Percentiles rank a stretch among this genome's conserved stretches.
Conservation (phyloP, 495 filamentous ascomycete genomes). For the Pyrenopolyporus hunteri region DNA sequence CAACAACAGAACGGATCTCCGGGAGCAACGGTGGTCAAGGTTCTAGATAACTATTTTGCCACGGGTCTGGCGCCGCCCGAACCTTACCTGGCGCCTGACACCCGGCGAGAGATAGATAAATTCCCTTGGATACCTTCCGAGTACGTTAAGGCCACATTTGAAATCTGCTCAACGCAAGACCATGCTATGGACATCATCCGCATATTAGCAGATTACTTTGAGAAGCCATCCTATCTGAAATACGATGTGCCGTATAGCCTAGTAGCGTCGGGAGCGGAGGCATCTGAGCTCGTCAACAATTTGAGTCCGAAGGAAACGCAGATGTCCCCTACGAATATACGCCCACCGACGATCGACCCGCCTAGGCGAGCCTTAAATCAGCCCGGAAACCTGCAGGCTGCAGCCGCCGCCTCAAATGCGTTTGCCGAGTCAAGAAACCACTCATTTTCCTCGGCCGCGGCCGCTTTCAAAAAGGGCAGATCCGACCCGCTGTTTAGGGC, state of each 20-base stretch:
- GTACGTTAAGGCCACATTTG: slow-evolving; percentile 28
- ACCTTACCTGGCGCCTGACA: not conserved
- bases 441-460: slow-evolving; percentile 38
- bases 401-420: slow-evolving; percentile 1
- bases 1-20: slow-evolving; percentile 25
- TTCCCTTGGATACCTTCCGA: slow-evolving; percentile 33
- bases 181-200: slow-evolving; percentile 31
- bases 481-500: slow-evolving; percentile 47
- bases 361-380: slow-evolving; percentile 10
- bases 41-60: slow-evolving; percentile 37
- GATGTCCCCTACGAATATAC: slow-evolving; percentile 1
- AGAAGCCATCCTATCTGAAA: slow-evolving; percentile 38
- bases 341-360: not conserved
- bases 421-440: slow-evolving; percentile 23
- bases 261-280: slow-evolving; percentile 24
- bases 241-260: slow-evolving; percentile 38
- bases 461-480: slow-evolving; percentile 44
- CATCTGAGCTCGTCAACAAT: not conserved
- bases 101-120: slow-evolving; percentile 6
- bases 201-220: slow-evolving; percentile 33
- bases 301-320: slow-evolving; percentile 6
- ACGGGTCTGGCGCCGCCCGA: not conserved
- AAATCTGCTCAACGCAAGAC: slow-evolving; percentile 9
- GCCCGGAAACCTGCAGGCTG: slow-evolving; percentile 11
- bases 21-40: slow-evolving; percentile 33